Conservation (phyloP, 768 basidiomycete species). For the Trametes sanguinea region DNA sequence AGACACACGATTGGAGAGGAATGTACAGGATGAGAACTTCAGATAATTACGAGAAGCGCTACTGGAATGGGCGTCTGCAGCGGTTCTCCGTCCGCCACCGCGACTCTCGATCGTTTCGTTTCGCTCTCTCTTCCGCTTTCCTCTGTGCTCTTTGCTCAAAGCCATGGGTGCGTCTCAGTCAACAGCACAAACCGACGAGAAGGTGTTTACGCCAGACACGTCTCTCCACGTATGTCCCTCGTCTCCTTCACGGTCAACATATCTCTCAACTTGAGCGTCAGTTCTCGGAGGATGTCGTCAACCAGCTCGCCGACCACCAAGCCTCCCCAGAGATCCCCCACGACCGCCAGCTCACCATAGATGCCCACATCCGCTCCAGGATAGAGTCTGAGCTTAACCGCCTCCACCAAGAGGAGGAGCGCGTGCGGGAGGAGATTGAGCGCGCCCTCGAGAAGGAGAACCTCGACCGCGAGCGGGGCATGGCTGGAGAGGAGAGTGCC, state of each 20-base stretch:
- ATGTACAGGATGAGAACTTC: too few relatives aligned
- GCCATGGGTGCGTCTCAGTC: conserved; percentile 73
- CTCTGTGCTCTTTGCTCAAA: not conserved
- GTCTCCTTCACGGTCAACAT: not conserved
- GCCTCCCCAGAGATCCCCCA: conserved; percentile 60
- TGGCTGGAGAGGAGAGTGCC: conserved; percentile 42
- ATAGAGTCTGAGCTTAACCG: conserved; percentile 70
- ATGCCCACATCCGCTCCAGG: conserved; percentile 68
- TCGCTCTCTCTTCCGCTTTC: not conserved
- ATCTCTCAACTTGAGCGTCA: conserved; percentile 33
- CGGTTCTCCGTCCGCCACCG: too few relatives aligned
- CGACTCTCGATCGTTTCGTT: too few relatives aligned
- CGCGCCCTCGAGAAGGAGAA: conserved; percentile 85
- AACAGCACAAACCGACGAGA: conserved; percentile 53
- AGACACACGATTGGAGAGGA: too few relatives aligned
- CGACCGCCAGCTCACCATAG: conserved; percentile 72
- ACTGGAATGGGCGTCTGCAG: too few relatives aligned
- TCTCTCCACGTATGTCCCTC: conserved; percentile 40
- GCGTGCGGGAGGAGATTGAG: conserved; percentile 73
- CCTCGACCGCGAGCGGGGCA: conserved; percentile 67
- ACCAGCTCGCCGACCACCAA: conserved; percentile 69
- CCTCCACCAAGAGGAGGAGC: conserved; percentile 68
- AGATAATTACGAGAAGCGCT: too few relatives aligned
- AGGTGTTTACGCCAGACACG: conserved; percentile 47
- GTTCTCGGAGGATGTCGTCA: conserved; percentile 85